A percentile compares a stretch with the other conserved stretches of the same genome.
Evolutionary conservation across 345 rosid species (phyloP).

Genomic region (Camelina sativa): DNA sequence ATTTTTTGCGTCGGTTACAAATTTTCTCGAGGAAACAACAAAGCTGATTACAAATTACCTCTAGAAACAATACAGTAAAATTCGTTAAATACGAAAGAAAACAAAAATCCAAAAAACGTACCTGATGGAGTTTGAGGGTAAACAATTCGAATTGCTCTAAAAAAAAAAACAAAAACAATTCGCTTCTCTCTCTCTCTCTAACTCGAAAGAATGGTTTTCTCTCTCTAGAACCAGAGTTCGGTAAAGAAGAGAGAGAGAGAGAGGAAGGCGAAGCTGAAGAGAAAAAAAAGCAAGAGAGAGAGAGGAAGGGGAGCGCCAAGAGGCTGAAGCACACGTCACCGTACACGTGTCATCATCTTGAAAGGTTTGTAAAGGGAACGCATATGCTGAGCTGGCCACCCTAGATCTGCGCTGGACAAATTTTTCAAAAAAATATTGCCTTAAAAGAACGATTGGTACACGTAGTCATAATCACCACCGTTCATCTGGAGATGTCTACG

Average conservation of each 20-base stretch:
- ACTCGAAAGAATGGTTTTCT: constrained; percentile 6
- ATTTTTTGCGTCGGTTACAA: not conserved
- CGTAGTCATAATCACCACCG: constrained; percentile 26
- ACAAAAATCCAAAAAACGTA: constrained; percentile 23
- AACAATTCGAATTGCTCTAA: not conserved
- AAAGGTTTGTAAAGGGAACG: constrained; percentile 3
- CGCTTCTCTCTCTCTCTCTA: not conserved
- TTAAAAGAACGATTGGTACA: constrained; percentile 1
- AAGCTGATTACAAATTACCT: not conserved
- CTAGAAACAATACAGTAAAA: not conserved
- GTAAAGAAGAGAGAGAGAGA: not conserved
- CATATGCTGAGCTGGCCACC: constrained; percentile 40
- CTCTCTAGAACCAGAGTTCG: constrained; percentile 40
- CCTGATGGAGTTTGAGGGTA: not conserved
- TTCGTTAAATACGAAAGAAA: not conserved
- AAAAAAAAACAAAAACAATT: not conserved
- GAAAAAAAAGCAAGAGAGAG: not conserved
- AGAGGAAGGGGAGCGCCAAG: constrained; percentile 35
- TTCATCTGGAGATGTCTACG: constrained; percentile 7
- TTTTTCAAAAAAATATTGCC: not conserved
- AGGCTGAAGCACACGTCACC: constrained; percentile 42
- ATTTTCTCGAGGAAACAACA: not conserved
- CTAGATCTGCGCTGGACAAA: constrained; percentile 42
- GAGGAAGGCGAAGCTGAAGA: not conserved
- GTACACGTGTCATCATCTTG: constrained; percentile 36